Base-by-base conservation (phyloP, 768 basidiomycete genomes). In the Saitozyma podzolica region DNA sequence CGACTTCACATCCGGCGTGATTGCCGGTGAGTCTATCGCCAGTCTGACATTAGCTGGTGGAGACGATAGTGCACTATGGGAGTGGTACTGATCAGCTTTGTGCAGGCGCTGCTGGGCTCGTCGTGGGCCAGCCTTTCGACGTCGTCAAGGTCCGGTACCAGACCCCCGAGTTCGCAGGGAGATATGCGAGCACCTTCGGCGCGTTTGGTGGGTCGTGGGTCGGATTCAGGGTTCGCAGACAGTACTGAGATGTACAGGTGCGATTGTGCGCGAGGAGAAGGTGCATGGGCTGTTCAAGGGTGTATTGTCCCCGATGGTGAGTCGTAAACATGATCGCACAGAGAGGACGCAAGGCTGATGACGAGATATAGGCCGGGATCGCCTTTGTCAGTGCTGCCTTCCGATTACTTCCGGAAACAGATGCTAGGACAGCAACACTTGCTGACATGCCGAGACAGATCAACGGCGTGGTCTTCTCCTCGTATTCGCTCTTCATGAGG, bases 391-490 rank as follows among this genome's bases (percentile, higher is more conserved):
- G 77, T 65, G 17, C 5, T 13, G 45, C 13, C 29, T 29, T 29
- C 29, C 29, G 29, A 29, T 29, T 5, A 29, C 29, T 29, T 2
- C 29, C 29, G 5, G 29, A 29, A 5, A 29, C 29, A 29, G 29
- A 29, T 29, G 5, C 29, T 29, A 29, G 29, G 29, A 29, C 29
- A 29, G 29, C 29, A 5, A 29, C 29, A 29, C 29, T 29, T 29
- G 29, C 29, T 29, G 29, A 29, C 29, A 11, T 9, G 42, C 53
- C 45, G 51, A 59, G 6, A 16, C 56, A 79, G 78, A 76, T 79
- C 64, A 96, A 94, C 71, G 91, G 92, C 11, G 82, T 92, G 14
- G 86, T 94, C 4, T 95, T 96, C 77, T 85, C 90, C 0, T 87
- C 88, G 0, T 95, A 95, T 80, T 86, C 87, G 19, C 86, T 89